These are phyloP conservation scores for Nicotiana benthamiana DNA, from an alignment of 257 asterid species.

Conservation along the genomic window DNA sequence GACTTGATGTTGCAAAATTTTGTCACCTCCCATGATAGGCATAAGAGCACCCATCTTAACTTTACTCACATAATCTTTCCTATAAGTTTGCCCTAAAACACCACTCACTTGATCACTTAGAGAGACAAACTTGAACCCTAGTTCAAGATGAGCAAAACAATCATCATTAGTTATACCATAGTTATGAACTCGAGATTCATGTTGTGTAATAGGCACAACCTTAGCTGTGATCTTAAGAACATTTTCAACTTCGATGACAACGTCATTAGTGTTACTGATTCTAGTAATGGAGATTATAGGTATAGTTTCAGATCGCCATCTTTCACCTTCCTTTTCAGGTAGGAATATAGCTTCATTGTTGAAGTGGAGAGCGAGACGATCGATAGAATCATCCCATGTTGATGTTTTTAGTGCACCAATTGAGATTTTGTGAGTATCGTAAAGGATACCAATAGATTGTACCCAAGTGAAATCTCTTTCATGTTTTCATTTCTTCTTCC, in stretches of 20 bases:
- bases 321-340: neutral
- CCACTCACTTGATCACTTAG: neutral
- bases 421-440: neutral
- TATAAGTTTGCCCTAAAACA: conserved; percentile 1
- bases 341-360: neutral
- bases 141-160: neutral
- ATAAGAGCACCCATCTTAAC: neutral
- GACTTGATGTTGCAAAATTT: neutral
- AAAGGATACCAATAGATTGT: conserved; percentile 4
- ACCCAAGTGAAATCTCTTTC: conserved; percentile 6
- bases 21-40: conserved; percentile 9
- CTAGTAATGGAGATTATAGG: neutral
- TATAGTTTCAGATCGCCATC: neutral
- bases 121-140: neutral
- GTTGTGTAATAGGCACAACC: neutral
- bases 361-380: neutral
- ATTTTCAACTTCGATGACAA: neutral
- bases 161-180: neutral
- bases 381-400: conserved; percentile 4
- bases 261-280: neutral
- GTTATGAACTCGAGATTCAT: neutral
- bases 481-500: conserved; percentile 1
- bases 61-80: neutral
- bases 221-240: neutral
- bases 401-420: conserved; percentile 4